Evolutionary conservation across 2,329 filamentous ascomycete species (phyloP).

Genomic region (Magnaporthales sp.): DNA sequence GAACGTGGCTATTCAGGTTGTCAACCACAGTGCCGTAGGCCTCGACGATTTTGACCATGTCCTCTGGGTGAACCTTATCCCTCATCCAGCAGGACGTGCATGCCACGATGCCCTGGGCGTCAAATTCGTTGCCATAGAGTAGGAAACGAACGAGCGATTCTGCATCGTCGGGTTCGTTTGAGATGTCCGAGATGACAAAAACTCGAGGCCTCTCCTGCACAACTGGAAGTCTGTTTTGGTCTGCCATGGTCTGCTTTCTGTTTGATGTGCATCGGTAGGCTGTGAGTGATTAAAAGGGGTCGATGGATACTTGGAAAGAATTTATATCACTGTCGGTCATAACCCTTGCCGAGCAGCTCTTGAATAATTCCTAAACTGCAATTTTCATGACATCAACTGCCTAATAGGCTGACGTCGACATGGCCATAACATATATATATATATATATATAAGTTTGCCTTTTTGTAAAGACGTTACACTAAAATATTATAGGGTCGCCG

Average conservation of each 20-base stretch:
- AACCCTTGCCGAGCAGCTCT: not conserved
- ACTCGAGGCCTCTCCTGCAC: conserved; percentile 21
- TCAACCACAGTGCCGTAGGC: conserved; percentile 32
- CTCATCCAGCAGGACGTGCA: conserved; percentile 36
- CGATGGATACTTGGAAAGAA: not conserved
- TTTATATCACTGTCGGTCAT: not conserved
- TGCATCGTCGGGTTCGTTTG: conserved; percentile 36
- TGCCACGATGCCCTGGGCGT: conserved; percentile 35
- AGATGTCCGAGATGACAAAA: conserved; percentile 34
- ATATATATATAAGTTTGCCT: not conserved
- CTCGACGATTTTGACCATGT: conserved; percentile 33
- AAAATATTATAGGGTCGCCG: not conserved
- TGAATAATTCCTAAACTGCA: not conserved
- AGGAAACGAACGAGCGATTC: conserved; percentile 35
- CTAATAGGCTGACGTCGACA: not conserved
- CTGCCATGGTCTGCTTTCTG: not conserved
- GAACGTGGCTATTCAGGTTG: conserved; percentile 37
- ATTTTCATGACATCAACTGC: not conserved
- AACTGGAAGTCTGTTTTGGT: not conserved
- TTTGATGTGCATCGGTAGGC: not conserved
- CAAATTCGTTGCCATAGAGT: conserved; percentile 35
- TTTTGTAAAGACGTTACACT: not conserved
- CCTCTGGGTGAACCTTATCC: conserved; percentile 27
- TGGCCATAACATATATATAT: too few species aligned
- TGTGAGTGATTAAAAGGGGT: not conserved